Conservation (phyloP, 2,329 filamentous ascomycete genomes). For the Tolypocladium pustulatum region DNA sequence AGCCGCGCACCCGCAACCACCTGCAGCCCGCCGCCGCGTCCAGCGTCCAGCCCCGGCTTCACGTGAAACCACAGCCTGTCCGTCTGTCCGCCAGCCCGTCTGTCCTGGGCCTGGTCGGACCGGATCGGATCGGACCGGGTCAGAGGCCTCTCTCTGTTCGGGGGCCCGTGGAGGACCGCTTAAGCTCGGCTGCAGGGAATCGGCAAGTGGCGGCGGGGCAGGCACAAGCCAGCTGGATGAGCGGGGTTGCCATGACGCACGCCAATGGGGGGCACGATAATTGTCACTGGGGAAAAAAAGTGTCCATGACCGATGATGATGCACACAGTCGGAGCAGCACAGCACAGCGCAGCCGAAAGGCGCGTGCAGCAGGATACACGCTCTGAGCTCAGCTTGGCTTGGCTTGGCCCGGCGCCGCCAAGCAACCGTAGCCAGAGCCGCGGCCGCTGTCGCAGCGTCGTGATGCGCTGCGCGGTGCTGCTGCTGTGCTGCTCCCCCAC, state of each 20-base stretch:
- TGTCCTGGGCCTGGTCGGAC: neutral
- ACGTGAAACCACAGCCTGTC: neutral
- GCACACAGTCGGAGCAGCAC: neutral
- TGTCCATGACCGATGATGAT: neutral
- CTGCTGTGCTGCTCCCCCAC: neutral
- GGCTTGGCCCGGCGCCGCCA: neutral
- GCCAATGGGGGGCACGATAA: neutral
- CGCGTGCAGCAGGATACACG: no score
- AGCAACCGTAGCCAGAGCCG: neutral
- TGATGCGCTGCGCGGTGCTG: neutral
- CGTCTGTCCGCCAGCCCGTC: neutral
- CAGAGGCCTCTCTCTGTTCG: neutral
- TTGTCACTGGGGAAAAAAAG: neutral
- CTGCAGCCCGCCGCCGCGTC: neutral
- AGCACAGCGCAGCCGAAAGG: neutral
- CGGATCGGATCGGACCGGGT: slow-evolving; percentile 5
- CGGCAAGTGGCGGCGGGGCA: neutral
- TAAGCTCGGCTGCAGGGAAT: slow-evolving; percentile 7
- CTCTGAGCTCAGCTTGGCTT: neutral
- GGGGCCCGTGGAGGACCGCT: slow-evolving; percentile 1
- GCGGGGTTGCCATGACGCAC: slow-evolving; percentile 1
- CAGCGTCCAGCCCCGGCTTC: neutral
- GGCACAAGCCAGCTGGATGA: neutral
- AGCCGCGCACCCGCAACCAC: neutral
- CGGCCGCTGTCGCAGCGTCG: neutral